Evolutionary conservation across 768 basidiomycete species (phyloP).

Genomic region (Candolleomyces eurysporus): DNA sequence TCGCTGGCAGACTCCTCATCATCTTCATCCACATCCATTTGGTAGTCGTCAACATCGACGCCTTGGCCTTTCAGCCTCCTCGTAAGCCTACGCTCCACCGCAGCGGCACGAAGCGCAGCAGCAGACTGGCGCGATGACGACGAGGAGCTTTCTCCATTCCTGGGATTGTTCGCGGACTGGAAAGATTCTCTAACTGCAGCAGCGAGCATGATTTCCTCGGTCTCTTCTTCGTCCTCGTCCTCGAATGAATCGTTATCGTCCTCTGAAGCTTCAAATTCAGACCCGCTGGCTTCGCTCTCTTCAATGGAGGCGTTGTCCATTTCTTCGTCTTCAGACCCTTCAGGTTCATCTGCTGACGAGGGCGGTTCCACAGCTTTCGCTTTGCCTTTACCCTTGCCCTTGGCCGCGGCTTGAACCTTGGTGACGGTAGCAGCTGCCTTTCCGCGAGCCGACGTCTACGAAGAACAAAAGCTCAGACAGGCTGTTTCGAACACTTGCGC

Average conservation of each 20-base stretch:
- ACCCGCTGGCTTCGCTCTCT: conserved; percentile 53
- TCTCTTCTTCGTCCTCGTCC: conserved; percentile 18
- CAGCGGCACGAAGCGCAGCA: conserved; percentile 46
- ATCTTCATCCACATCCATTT: conserved; percentile 25
- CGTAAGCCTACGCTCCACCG: conserved; percentile 52
- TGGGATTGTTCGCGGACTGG: conserved; percentile 20
- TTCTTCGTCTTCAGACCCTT: conserved; percentile 34
- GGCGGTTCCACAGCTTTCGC: conserved; percentile 26
- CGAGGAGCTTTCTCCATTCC: conserved; percentile 36
- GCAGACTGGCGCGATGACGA: conserved; percentile 28
- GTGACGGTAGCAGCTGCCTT: not conserved
- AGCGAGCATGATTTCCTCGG: conserved; percentile 54
- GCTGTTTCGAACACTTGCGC: not conserved
- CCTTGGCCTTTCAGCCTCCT: conserved; percentile 20
- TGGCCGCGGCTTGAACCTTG: conserved; percentile 2
- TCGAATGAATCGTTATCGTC: conserved; percentile 33
- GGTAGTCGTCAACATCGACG: conserved; percentile 6
- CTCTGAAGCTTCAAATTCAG: conserved; percentile 53
- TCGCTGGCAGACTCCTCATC: conserved; percentile 25
- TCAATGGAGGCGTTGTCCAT: conserved; percentile 23
- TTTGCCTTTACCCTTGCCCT: conserved; percentile 38
- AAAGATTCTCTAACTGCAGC: conserved; percentile 58
- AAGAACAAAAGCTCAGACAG: not conserved
- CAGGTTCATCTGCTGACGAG: conserved; percentile 35
- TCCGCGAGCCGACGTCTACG: conserved; percentile 9